Base-by-base conservation (phyloP, 1,139 yeast species). In the Diutina sp. region DNA sequence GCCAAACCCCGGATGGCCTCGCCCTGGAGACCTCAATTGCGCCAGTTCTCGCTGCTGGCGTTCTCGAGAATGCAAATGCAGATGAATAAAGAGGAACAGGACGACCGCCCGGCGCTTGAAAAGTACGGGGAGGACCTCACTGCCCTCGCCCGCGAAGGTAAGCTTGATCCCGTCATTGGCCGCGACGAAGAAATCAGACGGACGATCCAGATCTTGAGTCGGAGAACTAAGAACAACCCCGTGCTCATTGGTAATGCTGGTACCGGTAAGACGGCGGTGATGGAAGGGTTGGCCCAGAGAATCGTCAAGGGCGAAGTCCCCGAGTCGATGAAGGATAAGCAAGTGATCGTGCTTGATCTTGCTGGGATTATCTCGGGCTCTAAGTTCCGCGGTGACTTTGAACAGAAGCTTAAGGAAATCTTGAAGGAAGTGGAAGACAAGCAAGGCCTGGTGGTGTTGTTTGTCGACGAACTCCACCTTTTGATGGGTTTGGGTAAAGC, bases 201-300 rank as follows among this genome's bases (percentile, higher is more conserved):
- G 58, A 91, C 98, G 0, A 85, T 93, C 57, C 98, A 93, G 68
- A 90, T 93, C 56, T 73, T 93, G 55, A 89, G 97, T 0, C 76
- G 99, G 63, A 77, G 99, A 67, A 90, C 97, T 1, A 93, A 93
- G 69, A 91, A 91, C 66, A 93, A 93, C 66, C 98, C 98, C 0
- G 96, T 93, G 0, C 71, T 93, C 56, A 90, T 91, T 56, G 99
- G 98, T 60, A 84, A 88, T 61, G 98, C 99, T 0, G 99, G 99
- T 71, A 95, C 96, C 0, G 99, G 99, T 72, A 93, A 93, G 70
- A 93, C 98, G 0, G 95, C 97, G 6, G 84, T 93, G 57, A 87
- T 93, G 83, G 99, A 93, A 69, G 99, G 98, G 0, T 76, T 93
- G 55, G 98, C 98, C 0, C 98, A 93, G 70, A 73, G 97, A 63